Base-by-base conservation (phyloP, 2,329 filamentous ascomycete genomes). In the Calonectria pseudoturangicola region DNA sequence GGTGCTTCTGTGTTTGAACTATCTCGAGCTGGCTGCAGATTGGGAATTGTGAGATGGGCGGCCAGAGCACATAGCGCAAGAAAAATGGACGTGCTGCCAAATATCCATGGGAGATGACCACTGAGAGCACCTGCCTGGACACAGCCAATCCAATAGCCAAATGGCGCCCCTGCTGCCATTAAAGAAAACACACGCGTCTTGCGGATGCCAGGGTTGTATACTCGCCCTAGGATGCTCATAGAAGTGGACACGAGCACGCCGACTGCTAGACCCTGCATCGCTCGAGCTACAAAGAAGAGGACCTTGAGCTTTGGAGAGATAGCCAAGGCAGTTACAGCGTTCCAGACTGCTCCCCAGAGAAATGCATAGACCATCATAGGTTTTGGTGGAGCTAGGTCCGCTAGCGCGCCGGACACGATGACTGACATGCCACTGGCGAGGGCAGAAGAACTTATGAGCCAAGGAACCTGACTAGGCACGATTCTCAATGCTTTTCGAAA, bases 371-470 rank as follows among this genome's bases (percentile, higher is more conserved):
- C 43, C 18, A 47, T 21, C n/a, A 21, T 18, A 2, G 43, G 51
- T 13, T 56, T 56, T 6, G 51, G 30, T 12, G 51, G 28, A 33
- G 51, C 51, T 12, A 56, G 28, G 28, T 56, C 15, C 4, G 30
- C 51, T 9, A 56, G 4, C 8, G 27, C 21, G 2, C 28, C 51
- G n/a, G 18, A 56, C 4, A 39, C 28, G 1, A 56, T 56, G 16
- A 56, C 28, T 12, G 28, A 56, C 27, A 56, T 36, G 27, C 51
- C 51, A 33, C 51, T 33, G 2, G 51, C 51, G 10, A 56, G 28
- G 4, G 50, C 25, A 15, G 50, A 56, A 33, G 50, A 56, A 8
- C 50, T 27, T 56, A 56, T 56, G 30, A 56, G 50, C 50, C 50
- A 56, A 56, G 50, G 50, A 56, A 27, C 30, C 27, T 56, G 50